phyloP scores from a whole-genome alignment of 805 yeast genomes.

The Aciculoconidium aculeatum region DNA sequence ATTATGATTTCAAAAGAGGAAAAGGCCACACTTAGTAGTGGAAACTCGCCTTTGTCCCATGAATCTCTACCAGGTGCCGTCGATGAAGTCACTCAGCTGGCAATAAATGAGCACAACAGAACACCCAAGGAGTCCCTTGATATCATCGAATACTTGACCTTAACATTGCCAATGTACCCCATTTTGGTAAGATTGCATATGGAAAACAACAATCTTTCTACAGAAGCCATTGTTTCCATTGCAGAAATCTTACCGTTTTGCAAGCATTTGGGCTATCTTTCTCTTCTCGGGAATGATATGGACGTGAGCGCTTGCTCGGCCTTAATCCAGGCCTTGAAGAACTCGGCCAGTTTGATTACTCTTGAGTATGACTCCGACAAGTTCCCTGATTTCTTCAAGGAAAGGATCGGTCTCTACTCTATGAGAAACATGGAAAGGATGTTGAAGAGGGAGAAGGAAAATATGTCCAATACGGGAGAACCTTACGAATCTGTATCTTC shows the following conservation, averaged over 20 bases:
- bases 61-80: too few relatives aligned
- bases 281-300: constrained; percentile 58
- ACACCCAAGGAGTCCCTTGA: too few relatives aligned
- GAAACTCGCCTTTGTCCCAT: too few relatives aligned
- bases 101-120: too few relatives aligned
- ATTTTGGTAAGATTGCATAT: constrained; percentile 61
- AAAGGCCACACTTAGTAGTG: constrained; percentile 3
- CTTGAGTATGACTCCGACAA: constrained; percentile 64
- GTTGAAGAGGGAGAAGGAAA: constrained; percentile 28
- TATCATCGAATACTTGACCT: constrained; percentile 49
- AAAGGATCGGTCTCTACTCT: constrained; percentile 70
- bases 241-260: constrained; percentile 70
- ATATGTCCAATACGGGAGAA: constrained; percentile 1
- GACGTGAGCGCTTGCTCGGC: constrained; percentile 59
- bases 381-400: constrained; percentile 57
- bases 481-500: constrained; percentile 4
- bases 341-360: constrained; percentile 59
- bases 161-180: constrained; percentile 64
- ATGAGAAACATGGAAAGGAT: constrained; percentile 74
- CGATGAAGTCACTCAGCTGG: too few relatives aligned
- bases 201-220: constrained; percentile 58
- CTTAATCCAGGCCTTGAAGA: constrained; percentile 62
- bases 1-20: not conserved
- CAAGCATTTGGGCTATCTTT: constrained; percentile 58
- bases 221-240: constrained; percentile 51